phyloP scores from a whole-genome alignment of 164 flowering plant species.

The Cinnamomum chago region DNA sequence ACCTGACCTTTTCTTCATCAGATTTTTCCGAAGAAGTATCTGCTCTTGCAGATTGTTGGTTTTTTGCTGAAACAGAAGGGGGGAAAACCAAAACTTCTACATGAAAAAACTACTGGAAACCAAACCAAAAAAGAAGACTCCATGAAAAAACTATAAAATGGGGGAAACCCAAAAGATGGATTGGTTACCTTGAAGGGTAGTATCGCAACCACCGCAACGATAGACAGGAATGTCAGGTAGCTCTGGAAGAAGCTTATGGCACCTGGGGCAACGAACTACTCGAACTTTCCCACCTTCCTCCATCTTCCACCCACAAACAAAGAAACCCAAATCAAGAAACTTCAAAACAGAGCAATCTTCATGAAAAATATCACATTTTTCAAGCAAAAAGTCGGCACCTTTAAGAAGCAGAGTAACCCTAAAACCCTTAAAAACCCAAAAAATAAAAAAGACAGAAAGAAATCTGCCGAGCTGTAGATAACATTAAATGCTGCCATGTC shows the following conservation, averaged over 20 bases:
- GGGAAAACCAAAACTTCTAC: neutral
- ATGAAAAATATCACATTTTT: too few species aligned
- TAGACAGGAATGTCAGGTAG: conserved; percentile 40
- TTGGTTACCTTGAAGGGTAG: conserved; percentile 46
- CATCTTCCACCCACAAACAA: conserved; percentile 21
- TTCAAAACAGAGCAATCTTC: neutral
- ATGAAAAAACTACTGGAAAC: neutral
- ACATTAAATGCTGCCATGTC: neutral
- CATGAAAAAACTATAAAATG: neutral
- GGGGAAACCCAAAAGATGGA: neutral
- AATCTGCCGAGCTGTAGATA: neutral
- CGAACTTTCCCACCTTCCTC: conserved; percentile 43
- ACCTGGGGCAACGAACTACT: conserved; percentile 63
- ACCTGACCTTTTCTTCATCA: conserved; percentile 20
- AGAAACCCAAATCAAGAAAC: neutral
- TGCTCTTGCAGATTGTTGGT: conserved; percentile 10
- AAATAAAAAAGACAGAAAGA: neutral
- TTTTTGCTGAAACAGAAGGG: conserved; percentile 30
- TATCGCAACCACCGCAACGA: conserved; percentile 62
- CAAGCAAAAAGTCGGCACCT: neutral
- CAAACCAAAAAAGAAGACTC: neutral
- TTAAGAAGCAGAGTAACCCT: neutral
- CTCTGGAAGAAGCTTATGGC: conserved; percentile 52
- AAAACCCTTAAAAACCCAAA: neutral
- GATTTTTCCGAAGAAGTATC: conserved; percentile 30